Evolutionary conservation across 345 rosid genomes (phyloP).

Genomic region (Eucalyptus marginata): DNA sequence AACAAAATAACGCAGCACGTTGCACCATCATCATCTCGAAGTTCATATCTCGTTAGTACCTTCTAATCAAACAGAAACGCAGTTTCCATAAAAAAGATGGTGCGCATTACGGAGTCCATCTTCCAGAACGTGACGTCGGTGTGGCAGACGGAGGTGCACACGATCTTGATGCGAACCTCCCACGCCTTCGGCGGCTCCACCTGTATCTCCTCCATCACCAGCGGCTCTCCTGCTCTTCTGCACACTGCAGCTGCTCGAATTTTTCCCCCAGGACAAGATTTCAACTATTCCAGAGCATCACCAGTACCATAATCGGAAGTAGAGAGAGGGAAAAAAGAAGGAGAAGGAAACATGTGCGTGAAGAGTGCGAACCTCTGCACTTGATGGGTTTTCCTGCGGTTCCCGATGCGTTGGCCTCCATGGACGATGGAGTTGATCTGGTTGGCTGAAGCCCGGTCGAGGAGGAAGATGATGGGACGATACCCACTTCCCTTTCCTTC

Average conservation of each 20-base stretch:
- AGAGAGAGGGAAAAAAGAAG: too few relatives aligned
- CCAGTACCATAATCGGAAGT: neutral
- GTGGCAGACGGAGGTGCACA: conserved; percentile 72
- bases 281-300: neutral
- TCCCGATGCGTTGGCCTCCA: neutral
- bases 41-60: neutral
- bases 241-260: conserved; percentile 41
- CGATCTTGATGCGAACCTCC: conserved; percentile 59
- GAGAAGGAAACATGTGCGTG: neutral
- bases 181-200: conserved; percentile 65
- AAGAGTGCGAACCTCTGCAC: conserved; percentile 36
- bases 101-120: conserved; percentile 12
- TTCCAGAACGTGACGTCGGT: conserved; percentile 45
- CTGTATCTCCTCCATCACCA: conserved; percentile 46
- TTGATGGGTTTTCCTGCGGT: conserved; percentile 26
- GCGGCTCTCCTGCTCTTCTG: conserved; percentile 34
- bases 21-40: neutral
- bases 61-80: neutral
- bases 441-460: neutral
- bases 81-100: neutral
- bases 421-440: neutral
- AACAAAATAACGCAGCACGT: neutral
- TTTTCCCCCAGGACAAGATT: neutral
- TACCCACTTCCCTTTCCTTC: neutral
- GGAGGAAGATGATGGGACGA: neutral